Conservation (phyloP, 2,329 filamentous ascomycete genomes). For the Daldinia eschscholtzii region DNA sequence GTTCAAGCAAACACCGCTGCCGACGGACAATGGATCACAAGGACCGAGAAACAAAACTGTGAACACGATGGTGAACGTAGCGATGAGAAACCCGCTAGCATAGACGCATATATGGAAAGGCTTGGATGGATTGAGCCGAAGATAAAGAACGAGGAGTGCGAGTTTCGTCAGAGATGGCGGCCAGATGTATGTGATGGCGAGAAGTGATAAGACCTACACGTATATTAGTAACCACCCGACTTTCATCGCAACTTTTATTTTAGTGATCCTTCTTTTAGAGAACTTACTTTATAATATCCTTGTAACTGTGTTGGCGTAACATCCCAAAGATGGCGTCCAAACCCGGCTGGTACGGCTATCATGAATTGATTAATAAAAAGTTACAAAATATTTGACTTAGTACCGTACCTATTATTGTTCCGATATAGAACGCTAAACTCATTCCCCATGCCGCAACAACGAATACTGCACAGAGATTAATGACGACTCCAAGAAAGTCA, state of each 20-base stretch:
- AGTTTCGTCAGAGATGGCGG: constrained; percentile 19
- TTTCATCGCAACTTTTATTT: not conserved
- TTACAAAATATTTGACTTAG: not conserved
- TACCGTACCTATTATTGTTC: constrained; percentile 4
- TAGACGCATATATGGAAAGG: constrained; percentile 14
- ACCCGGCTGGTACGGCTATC: constrained; percentile 14
- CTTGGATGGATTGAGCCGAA: constrained; percentile 21
- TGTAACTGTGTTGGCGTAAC: constrained; percentile 14
- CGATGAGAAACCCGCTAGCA: constrained; percentile 4
- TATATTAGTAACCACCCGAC: not conserved
- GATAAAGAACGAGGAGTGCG: constrained; percentile 17
- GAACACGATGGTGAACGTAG: constrained; percentile 13
- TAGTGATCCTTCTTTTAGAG: not conserved
- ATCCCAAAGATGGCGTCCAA: constrained; percentile 24
- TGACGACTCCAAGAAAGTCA: not conserved
- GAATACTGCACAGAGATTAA: constrained; percentile 5
- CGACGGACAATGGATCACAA: constrained; percentile 20
- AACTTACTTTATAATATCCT: constrained; percentile 15
- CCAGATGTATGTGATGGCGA: constrained; percentile 23
- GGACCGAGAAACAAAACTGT: constrained; percentile 13
- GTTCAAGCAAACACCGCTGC: constrained; percentile 15
- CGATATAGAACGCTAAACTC: constrained; percentile 11
- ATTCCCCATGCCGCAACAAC: constrained; percentile 18
- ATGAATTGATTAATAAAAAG: not conserved
- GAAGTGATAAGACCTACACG: constrained; percentile 3